These are phyloP conservation scores for Lentinula aciculospora DNA, from an alignment of 768 basidiomycete genomes.

Conservation along the genomic window DNA sequence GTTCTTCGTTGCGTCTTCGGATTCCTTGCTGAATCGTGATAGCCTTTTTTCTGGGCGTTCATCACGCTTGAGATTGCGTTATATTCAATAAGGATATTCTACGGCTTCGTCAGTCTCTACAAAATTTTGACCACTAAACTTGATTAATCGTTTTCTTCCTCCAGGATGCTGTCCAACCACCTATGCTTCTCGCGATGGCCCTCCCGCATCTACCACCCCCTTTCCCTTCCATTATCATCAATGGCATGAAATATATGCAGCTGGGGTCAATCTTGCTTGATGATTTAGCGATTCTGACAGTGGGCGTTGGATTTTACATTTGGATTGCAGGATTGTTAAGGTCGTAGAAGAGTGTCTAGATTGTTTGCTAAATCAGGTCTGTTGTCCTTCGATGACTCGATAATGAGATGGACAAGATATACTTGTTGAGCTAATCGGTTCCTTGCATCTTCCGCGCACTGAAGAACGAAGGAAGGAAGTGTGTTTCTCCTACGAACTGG, in stretches of 20 bases:
- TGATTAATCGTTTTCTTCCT: background rate
- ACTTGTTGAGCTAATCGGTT: background rate
- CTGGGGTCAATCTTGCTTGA: constrained; percentile 66
- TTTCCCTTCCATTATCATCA: constrained; percentile 55
- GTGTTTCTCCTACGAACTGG: background rate
- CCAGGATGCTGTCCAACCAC: constrained; percentile 56
- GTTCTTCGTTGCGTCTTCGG: constrained; percentile 16
- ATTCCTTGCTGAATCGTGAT: constrained; percentile 6
- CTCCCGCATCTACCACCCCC: constrained; percentile 65
- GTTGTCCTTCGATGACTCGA: background rate
- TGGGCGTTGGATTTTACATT: constrained; percentile 67
- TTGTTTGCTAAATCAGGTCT: background rate
- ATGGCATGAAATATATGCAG: constrained; percentile 60
- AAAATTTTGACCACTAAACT: background rate
- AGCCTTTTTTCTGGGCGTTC: constrained; percentile 86
- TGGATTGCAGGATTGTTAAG: constrained; percentile 44
- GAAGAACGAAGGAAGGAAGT: background rate
- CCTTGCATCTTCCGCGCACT: background rate
- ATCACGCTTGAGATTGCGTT: constrained; percentile 64
- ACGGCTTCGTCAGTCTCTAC: constrained; percentile 49
- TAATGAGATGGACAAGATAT: background rate
- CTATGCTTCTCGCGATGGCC: constrained; percentile 51
- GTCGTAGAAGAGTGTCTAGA: background rate
- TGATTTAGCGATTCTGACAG: constrained; percentile 62
- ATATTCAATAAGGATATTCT: constrained; percentile 69